Evolutionary conservation across 805 yeast genomes (phyloP), one percentile per base, ranked within the genome.

Genomic region (Saturnispora besseyi): DNA sequence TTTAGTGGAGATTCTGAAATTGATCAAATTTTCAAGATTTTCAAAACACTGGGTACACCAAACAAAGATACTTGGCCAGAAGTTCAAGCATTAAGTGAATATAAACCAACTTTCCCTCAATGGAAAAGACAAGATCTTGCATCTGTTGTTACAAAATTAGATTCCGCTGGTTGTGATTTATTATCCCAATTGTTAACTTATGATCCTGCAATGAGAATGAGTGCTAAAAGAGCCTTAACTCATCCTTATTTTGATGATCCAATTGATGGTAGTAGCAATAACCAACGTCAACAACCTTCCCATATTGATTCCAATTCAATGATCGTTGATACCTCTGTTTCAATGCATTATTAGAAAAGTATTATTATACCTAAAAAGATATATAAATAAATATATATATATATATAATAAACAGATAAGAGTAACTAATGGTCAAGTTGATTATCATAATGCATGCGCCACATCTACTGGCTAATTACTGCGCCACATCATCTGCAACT

Each of bases 1-100:
- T 91, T 93, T 70, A 96, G 98, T 0, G 99, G 99, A 5, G 96
- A 93, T 65, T 88, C 96, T 10, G 99, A 93, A 65, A 95, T 93
- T 62, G 99, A 93, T 65, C 96, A 93, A 70, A 86, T 93, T 57
- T 90, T 90, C 73, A 78, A 93, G 66, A 93, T 93, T 52, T 93
- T 93, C 70, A 78, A 96, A 56, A 74, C 87, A 48, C 75, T 93
- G 69, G 99, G 99, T 18, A 91, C 98, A 2, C 99, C 99, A 43
- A 85, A 78, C 54, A 96, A 88, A 65, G 87, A 86, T 46, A 73
- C 78, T 18, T 93, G 99, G 99, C 97, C 98, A 7, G 96, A 90
- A 57, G 95, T 93, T 43, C 78, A 83, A 41, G 79, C 84, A 53
- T 73, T 93, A 64, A 96, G 97, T 15, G 97, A 93, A 69, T 93